A percentile compares a stretch with the other conserved stretches of the same genome.
phyloP scores from a whole-genome alignment of 495 filamentous ascomycete species.

The Penicillium malachiteum region DNA sequence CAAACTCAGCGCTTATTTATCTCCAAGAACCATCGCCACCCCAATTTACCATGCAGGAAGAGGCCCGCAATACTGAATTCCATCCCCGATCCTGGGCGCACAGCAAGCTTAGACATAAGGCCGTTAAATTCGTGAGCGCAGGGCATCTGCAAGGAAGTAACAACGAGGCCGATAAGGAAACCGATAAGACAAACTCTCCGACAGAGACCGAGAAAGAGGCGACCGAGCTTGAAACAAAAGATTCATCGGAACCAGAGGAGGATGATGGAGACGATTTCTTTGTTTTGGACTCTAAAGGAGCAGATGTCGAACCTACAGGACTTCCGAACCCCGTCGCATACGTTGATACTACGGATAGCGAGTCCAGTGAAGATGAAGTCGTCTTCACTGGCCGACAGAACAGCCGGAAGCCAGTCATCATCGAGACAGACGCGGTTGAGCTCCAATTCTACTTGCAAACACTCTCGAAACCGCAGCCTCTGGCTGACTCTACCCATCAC shows the following conservation, averaged over 20 bases:
- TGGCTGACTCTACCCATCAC: not conserved
- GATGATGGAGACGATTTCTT: conserved; percentile 15
- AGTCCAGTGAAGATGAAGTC: conserved; percentile 45
- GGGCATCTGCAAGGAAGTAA: conserved; percentile 54
- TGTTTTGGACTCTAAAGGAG: conserved; percentile 24
- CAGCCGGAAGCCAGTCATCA: conserved; percentile 11
- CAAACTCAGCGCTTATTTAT: not conserved
- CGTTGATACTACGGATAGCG: conserved; percentile 3
- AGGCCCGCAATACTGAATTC: conserved; percentile 72
- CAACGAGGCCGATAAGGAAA: conserved; percentile 16
- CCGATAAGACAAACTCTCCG: not conserved
- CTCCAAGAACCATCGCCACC: conserved; percentile 16
- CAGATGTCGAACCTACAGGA: conserved; percentile 14
- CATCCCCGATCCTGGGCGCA: conserved; percentile 42
- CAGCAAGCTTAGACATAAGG: conserved; percentile 50
- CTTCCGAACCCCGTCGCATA: conserved; percentile 15
- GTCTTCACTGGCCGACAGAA: conserved; percentile 39
- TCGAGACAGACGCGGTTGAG: conserved; percentile 17
- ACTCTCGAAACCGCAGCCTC: not conserved
- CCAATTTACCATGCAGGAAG: conserved; percentile 66
- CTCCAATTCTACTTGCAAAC: conserved; percentile 10
- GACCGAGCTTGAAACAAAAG: conserved; percentile 6
- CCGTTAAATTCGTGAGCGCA: conserved; percentile 74
- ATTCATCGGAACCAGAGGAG: not conserved
- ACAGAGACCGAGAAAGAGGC: not conserved